Evolutionary conservation across 1,139 yeast genomes (phyloP), one percentile per base, ranked within the genome.

Genomic region (Yamadazyma aaseri): DNA sequence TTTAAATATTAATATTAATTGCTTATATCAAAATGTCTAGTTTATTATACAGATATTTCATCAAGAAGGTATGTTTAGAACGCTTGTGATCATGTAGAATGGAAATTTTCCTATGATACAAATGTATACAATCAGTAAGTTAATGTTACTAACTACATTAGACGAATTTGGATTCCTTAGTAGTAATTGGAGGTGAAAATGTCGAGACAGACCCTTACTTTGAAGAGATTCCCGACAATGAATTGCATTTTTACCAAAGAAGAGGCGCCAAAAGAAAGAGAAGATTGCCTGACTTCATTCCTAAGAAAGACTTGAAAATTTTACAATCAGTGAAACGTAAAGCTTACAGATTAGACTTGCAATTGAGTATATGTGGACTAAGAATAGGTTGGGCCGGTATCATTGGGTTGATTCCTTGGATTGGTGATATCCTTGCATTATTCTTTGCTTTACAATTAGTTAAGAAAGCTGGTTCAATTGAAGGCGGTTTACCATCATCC

Each of bases 381-480:
- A 60, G 86, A 29, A 50, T 81, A 24, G 95, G 95, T 2, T 81
- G 87, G 84, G 72, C 83, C 2, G 86, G 84, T 2, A 44, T 85
- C 10, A 72, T 85, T 41, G 90, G 90, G 2, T 49, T 85, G 10
- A 49, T 86, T 20, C 95, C 95, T 0, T 63, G 76, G 56, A 56
- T 79, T 16, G 89, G 89, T 6, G 81, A 77, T 45, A 28, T 72
- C 6, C 55, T 80, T 36, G 72, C 79, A 17, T 51, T 73, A 7
- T 59, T 55, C 30, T 58, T 84, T 29, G 81, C 86, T 0, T 45
- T 76, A 39, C 55, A 63, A 34, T 46, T 81, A 18, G 63, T 82
- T 32, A 56, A 58, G 17, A 65, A 67, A 34, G 85, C 89, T 5
- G 60, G 63, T 35, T 41, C 63, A 28, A 66, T 84, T 18, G 82